Evolutionary conservation across 1,139 yeast species (phyloP).

Genomic region (Kodamaea anthophila): DNA sequence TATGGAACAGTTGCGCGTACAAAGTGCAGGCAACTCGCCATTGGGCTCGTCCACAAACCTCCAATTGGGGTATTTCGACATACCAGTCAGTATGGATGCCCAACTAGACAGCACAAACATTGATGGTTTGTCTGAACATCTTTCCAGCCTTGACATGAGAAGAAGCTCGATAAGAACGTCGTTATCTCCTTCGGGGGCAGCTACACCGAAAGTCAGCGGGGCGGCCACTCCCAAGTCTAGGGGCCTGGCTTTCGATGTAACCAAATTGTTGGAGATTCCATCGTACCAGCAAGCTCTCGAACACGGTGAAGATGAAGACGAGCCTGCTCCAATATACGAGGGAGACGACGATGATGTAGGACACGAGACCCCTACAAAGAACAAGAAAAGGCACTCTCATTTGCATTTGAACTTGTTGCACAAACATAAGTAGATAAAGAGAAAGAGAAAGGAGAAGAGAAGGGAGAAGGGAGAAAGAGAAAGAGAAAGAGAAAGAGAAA

Average conservation of each 20-base stretch:
- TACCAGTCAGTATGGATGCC: too few species aligned
- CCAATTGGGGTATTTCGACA: conserved; percentile 25
- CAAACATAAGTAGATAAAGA: too few species aligned
- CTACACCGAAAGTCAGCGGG: conserved; percentile 1
- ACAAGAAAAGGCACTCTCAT: too few species aligned
- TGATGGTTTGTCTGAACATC: too few species aligned
- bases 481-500: conserved; percentile 1
- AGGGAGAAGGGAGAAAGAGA: conserved; percentile 1
- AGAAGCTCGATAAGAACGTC: too few species aligned
- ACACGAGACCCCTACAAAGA: too few species aligned
- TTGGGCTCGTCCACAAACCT: conserved; percentile 13
- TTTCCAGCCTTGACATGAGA: too few species aligned
- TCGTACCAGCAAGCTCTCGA: conserved; percentile 30
- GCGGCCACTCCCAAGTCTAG: neutral
- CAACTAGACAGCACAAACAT: conserved; percentile 5
- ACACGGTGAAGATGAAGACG: conserved; percentile 2
- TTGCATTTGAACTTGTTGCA: too few species aligned
- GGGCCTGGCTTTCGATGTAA: conserved; percentile 14
- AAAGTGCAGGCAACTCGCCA: conserved; percentile 15
- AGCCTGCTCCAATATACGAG: conserved; percentile 2
- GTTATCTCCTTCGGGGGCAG: too few species aligned
- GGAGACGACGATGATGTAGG: conserved; percentile 10
- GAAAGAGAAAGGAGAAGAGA: too few species aligned
- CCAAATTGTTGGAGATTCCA: conserved; percentile 26
- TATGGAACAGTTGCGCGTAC: conserved; percentile 31